phyloP scores from a whole-genome alignment of 2,329 filamentous ascomycete genomes.

The Cytospora mali region DNA sequence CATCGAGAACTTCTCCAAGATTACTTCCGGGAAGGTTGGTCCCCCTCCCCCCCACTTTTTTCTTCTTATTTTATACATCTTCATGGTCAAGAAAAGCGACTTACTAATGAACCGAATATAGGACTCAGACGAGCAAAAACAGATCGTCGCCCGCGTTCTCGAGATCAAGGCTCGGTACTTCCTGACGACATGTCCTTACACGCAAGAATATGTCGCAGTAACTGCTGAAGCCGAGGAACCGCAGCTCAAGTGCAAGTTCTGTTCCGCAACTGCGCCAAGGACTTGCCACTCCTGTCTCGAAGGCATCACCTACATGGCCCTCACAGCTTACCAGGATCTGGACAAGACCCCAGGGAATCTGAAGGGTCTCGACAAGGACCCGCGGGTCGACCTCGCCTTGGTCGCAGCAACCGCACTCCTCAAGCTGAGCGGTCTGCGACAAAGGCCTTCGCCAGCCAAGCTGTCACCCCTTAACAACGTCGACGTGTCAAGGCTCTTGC shows the following conservation, averaged over 20 bases:
- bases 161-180: constrained; percentile 50
- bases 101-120: not conserved
- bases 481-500: constrained; percentile 44
- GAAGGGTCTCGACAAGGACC: constrained; percentile 36
- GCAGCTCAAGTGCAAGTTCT: constrained; percentile 31
- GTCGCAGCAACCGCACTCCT: constrained; percentile 37
- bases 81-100: not conserved
- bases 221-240: constrained; percentile 31
- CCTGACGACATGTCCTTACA: constrained; percentile 43
- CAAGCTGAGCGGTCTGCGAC: constrained; percentile 35
- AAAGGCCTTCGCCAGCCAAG: constrained; percentile 17
- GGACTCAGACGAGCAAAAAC: constrained; percentile 15
- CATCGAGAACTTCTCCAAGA: constrained; percentile 41
- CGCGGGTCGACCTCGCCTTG: constrained; percentile 38
- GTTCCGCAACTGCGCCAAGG: constrained; percentile 17
- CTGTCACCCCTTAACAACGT: constrained; percentile 31
- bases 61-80: not conserved
- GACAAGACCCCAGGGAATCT: constrained; percentile 29
- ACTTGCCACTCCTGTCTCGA: constrained; percentile 31
- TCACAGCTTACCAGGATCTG: constrained; percentile 32
- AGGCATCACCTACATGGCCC: constrained; percentile 31
- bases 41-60: too few relatives aligned
- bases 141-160: constrained; percentile 37
- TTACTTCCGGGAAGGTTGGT: constrained; percentile 39
- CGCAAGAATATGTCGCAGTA: constrained; percentile 33